Evolutionary conservation across 768 basidiomycete genomes (phyloP).

Genomic region (Mycena capillaripes): DNA sequence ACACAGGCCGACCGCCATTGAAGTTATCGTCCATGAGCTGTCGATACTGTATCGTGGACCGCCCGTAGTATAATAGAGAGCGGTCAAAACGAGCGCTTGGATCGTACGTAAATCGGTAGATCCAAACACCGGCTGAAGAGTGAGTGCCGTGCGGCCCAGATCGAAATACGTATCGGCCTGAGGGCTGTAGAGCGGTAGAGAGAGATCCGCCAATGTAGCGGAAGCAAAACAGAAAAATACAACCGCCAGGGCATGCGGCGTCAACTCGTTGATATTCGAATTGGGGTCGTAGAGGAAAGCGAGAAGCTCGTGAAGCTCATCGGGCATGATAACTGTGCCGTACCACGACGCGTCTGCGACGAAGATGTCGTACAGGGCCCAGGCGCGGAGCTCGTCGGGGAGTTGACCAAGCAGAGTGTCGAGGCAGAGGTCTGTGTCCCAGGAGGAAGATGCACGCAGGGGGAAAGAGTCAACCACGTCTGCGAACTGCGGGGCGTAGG

Average conservation of each 20-base stretch:
- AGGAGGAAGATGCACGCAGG: background rate
- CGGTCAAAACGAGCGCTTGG: slow-evolving; percentile 36
- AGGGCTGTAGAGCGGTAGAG: slow-evolving; percentile 45
- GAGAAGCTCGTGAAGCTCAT: slow-evolving; percentile 19
- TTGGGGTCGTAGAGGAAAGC: background rate
- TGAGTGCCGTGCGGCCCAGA: slow-evolving; percentile 31
- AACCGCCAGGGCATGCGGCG: slow-evolving; percentile 1
- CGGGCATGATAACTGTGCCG: background rate
- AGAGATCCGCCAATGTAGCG: slow-evolving; percentile 53
- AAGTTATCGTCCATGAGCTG: slow-evolving; percentile 48
- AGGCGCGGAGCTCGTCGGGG: slow-evolving; percentile 16
- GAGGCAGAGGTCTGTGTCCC: slow-evolving; percentile 9
- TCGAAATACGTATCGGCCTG: slow-evolving; percentile 38
- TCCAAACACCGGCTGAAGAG: slow-evolving; percentile 25
- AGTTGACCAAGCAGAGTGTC: background rate
- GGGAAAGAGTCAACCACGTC: background rate
- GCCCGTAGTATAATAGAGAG: slow-evolving; percentile 25
- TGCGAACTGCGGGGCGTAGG: background rate
- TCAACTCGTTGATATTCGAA: background rate
- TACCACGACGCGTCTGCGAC: slow-evolving; percentile 8
- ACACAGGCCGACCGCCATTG: slow-evolving; percentile 45
- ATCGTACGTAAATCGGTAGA: slow-evolving; percentile 27
- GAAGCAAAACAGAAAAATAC: slow-evolving; percentile 2
- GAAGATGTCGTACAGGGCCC: slow-evolving; percentile 9
- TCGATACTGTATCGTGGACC: slow-evolving; percentile 43